A percentile compares a stretch with the other conserved stretches of the same genome.
Evolutionary conservation across 2,329 filamentous ascomycete genomes (phyloP).

Genomic region (Ceratocystis alfenasii): DNA sequence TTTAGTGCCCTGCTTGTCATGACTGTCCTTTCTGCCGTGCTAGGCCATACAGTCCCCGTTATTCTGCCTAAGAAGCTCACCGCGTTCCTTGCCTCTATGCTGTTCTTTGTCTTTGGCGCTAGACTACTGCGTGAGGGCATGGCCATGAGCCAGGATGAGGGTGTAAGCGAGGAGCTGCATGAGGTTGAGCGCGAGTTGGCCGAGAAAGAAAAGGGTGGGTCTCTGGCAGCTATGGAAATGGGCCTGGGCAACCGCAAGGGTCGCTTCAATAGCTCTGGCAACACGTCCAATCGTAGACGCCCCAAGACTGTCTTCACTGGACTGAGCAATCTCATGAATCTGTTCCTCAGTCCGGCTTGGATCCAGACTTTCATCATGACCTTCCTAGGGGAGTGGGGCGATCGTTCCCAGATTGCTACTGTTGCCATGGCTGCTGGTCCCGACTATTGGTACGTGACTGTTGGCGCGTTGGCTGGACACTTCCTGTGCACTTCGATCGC

Average conservation of each 20-base stretch:
- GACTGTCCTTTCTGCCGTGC: slow-evolving; percentile 84
- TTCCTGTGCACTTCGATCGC: slow-evolving; percentile 81
- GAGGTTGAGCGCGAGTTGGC: slow-evolving; percentile 90
- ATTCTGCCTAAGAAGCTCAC: slow-evolving; percentile 85
- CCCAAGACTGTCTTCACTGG: slow-evolving; percentile 43
- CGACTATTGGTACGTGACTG: slow-evolving; percentile 97
- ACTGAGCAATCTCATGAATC: slow-evolving; percentile 71
- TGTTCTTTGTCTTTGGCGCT: slow-evolving; percentile 83
- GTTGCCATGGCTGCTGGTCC: slow-evolving; percentile 98
- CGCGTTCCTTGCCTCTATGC: slow-evolving; percentile 66
- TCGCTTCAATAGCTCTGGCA: slow-evolving; percentile 63
- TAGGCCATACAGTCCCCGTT: slow-evolving; percentile 84
- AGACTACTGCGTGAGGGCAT: slow-evolving; percentile 78
- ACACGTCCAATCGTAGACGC: slow-evolving; percentile 43
- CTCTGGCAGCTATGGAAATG: slow-evolving; percentile 60
- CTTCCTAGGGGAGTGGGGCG: slow-evolving; percentile 95
- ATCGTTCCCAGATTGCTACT: slow-evolving; percentile 93
- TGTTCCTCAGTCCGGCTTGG: slow-evolving; percentile 90
- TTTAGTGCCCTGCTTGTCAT: slow-evolving; percentile 83
- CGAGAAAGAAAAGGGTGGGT: slow-evolving; percentile 74
- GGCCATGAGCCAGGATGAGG: slow-evolving; percentile 78
- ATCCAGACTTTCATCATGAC: slow-evolving; percentile 99
- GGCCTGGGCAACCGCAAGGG: slow-evolving; percentile 65
- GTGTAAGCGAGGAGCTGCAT: slow-evolving; percentile 92
- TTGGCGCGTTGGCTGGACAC: slow-evolving; percentile 77